Percentiles rank a stretch among this genome's conserved stretches.
These are phyloP conservation scores for Pleodorina starrii DNA, from an alignment of 139 green algal genomes.

Conservation along the genomic window DNA sequence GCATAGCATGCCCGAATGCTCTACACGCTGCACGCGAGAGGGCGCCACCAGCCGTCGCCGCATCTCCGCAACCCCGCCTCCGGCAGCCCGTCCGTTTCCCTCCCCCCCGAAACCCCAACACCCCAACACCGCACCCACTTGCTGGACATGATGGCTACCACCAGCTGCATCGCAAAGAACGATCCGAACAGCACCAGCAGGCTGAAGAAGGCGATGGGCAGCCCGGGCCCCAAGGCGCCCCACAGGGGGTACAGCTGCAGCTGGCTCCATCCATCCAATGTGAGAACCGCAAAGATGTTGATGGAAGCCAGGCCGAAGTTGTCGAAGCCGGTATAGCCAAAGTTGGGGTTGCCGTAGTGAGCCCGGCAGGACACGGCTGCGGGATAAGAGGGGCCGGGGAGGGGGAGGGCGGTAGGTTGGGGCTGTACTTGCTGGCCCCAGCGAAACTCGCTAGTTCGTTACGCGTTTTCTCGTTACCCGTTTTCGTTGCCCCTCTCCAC, in stretches of 20 bases:
- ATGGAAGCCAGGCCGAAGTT: constrained; percentile 61
- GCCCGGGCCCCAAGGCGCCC: constrained; percentile 45
- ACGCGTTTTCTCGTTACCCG: too few relatives aligned
- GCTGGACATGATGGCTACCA: constrained; percentile 69
- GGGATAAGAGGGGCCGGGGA: not conserved
- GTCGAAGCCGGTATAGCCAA: constrained; percentile 67
- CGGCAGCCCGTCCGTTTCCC: not conserved
- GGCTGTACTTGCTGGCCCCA: too few relatives aligned
- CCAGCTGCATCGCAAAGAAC: constrained; percentile 76
- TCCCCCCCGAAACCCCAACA: not conserved
- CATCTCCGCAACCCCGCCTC: not conserved
- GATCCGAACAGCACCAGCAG: constrained; percentile 71
- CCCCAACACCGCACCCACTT: constrained; percentile 63
- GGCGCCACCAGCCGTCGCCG: too few relatives aligned
- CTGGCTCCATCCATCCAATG: constrained; percentile 68
- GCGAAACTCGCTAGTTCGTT: too few relatives aligned
- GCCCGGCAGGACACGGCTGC: not conserved
- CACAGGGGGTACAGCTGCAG: constrained; percentile 63
- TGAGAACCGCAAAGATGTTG: constrained; percentile 62
- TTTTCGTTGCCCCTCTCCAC: too few relatives aligned
- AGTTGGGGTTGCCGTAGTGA: constrained; percentile 43
- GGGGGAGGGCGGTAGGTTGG: too few relatives aligned
- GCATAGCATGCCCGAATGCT: too few relatives aligned
- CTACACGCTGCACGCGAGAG: too few relatives aligned
- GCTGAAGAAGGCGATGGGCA: constrained; percentile 67